Evolutionary conservation across 2,329 filamentous ascomycete genomes (phyloP).

Genomic region (Cylindrodendrum hubeiense): DNA sequence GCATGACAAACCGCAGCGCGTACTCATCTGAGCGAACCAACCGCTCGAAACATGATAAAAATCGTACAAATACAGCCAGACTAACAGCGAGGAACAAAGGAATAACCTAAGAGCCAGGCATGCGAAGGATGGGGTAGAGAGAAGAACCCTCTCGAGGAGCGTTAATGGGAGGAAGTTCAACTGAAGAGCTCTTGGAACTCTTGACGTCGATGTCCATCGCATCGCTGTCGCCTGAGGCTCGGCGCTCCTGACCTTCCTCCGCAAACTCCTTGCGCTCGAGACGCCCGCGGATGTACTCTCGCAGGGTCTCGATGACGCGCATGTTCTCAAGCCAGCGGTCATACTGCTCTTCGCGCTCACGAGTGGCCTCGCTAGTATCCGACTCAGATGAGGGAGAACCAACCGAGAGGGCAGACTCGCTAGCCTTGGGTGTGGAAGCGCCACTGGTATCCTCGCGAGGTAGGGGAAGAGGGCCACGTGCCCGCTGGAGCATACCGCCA

Average conservation of each 20-base stretch:
- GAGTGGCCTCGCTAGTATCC: conserved; percentile 63
- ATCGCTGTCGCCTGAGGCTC: conserved; percentile 40
- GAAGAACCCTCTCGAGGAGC: conserved; percentile 48
- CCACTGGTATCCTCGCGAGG: conserved; percentile 53
- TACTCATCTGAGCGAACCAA: conserved; percentile 1
- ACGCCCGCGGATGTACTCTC: conserved; percentile 68
- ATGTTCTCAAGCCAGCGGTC: conserved; percentile 76
- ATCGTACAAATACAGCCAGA: conserved; percentile 40
- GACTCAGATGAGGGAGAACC: conserved; percentile 69
- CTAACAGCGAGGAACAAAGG: conserved; percentile 22
- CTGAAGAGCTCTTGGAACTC: conserved; percentile 44
- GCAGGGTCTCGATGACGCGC: conserved; percentile 72
- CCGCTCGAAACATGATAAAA: conserved; percentile 26
- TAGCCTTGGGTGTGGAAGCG: conserved; percentile 58
- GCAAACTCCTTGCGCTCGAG: conserved; percentile 69
- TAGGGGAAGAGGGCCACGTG: conserved; percentile 58
- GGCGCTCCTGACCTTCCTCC: conserved; percentile 42
- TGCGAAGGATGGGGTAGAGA: conserved; percentile 56
- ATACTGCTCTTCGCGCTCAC: conserved; percentile 72
- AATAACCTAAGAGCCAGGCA: conserved; percentile 49
- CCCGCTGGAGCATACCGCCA: conserved; percentile 75
- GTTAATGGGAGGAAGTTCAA: conserved; percentile 37
- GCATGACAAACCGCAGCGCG: neutral
- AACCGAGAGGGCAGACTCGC: conserved; percentile 58
- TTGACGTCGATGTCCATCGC: conserved; percentile 54